Conservation (phyloP, 352 stramenopile species). For the Globisporangium carolinianum region DNA sequence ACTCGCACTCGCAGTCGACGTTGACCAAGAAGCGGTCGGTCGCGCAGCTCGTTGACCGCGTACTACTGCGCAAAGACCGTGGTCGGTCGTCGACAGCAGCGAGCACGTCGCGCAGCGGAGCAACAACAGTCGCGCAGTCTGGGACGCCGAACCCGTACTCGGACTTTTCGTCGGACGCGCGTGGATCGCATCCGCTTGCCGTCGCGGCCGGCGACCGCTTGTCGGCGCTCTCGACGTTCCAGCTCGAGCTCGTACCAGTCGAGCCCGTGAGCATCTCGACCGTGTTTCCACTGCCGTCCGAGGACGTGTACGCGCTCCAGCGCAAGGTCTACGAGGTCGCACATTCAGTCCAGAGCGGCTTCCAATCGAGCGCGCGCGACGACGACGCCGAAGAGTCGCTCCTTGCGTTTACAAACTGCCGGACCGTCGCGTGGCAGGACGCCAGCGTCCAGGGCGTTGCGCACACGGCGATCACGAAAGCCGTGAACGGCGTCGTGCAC, state of each 20-base stretch:
- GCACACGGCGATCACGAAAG: slow-evolving; percentile 37
- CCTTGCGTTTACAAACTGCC: slow-evolving; percentile 42
- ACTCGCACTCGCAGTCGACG: slow-evolving; percentile 2
- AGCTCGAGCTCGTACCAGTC: slow-evolving; percentile 28
- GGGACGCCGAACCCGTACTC: slow-evolving; percentile 14
- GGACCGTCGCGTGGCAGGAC: slow-evolving; percentile 35
- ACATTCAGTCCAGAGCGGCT: slow-evolving; percentile 37
- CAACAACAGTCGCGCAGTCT: not conserved
- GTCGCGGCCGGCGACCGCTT: slow-evolving; percentile 8
- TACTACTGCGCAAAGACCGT: slow-evolving; percentile 13
- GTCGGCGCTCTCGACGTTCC: slow-evolving; percentile 10
- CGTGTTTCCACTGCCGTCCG: slow-evolving; percentile 39
- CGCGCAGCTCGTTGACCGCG: slow-evolving; percentile 11
- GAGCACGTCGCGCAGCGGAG: slow-evolving; percentile 1
- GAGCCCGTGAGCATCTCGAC: slow-evolving; percentile 43
- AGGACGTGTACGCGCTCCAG: slow-evolving; percentile 41
- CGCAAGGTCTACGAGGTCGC: slow-evolving; percentile 48
- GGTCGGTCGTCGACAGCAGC: slow-evolving; percentile 5
- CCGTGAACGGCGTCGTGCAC: slow-evolving; percentile 40
- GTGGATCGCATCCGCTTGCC: slow-evolving; percentile 8
- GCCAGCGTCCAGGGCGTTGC: slow-evolving; percentile 23
- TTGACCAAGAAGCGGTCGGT: slow-evolving; percentile 16
- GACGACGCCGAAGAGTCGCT: slow-evolving; percentile 31
- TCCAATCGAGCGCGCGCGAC: slow-evolving; percentile 28
- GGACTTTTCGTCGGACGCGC: slow-evolving; percentile 11